phyloP scores from a whole-genome alignment of 805 yeast species.

The Candida caryicola region DNA sequence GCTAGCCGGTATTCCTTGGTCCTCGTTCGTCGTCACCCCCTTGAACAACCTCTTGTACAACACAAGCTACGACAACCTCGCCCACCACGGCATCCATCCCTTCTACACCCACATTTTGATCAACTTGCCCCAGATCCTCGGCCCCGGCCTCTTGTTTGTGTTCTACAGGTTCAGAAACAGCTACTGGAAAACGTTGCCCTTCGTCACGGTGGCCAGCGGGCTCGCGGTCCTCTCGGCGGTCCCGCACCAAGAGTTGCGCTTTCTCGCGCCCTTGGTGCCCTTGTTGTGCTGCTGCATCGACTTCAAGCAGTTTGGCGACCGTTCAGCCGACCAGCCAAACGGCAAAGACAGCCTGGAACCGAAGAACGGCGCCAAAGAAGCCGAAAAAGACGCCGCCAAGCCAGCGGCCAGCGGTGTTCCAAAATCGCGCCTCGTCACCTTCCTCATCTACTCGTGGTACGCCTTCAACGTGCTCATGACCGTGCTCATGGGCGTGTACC shows the following conservation, averaged over 20 bases:
- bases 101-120: conserved; percentile 68
- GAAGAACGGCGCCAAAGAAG: background rate
- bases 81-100: conserved; percentile 81
- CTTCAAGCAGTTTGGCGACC: conserved; percentile 30
- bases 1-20: conserved; percentile 10
- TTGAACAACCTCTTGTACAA: conserved; percentile 76
- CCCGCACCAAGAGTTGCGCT: conserved; percentile 94
- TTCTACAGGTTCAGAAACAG: conserved; percentile 32
- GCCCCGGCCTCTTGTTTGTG: conserved; percentile 63
- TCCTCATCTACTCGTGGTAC: conserved; percentile 49
- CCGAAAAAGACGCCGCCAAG: background rate
- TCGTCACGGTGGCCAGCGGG: conserved; percentile 62
- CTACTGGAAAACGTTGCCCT: conserved; percentile 52
- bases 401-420: background rate
- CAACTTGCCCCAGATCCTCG: conserved; percentile 77
- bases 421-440: conserved; percentile 13
- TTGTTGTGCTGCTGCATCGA: conserved; percentile 58
- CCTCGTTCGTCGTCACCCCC: conserved; percentile 60
- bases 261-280: conserved; percentile 77
- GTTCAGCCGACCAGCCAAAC: background rate
- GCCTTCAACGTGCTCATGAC: conserved; percentile 60
- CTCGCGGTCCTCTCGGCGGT: conserved; percentile 58
- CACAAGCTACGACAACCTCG: conserved; percentile 52
- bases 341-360: background rate
- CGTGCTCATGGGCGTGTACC: conserved; percentile 71